These are phyloP conservation scores for Lachnellula willkommii DNA, from an alignment of 2,329 filamentous ascomycete species.

Conservation along the genomic window DNA sequence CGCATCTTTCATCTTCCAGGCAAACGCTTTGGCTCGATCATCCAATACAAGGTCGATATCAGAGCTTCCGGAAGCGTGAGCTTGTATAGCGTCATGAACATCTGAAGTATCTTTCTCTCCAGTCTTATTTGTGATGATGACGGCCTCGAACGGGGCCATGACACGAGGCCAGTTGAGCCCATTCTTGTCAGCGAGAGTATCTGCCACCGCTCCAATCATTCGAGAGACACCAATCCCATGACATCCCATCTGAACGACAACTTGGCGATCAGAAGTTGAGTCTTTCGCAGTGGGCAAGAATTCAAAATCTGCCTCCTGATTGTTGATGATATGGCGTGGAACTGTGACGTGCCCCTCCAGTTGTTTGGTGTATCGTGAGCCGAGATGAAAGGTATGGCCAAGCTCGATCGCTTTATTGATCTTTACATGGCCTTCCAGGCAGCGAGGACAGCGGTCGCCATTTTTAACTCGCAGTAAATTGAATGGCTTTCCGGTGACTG, in stretches of 20 bases:
- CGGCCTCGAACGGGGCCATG: slow-evolving; percentile 78
- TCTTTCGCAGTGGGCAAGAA: neutral
- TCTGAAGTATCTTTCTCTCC: slow-evolving; percentile 44
- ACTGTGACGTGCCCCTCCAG: slow-evolving; percentile 58
- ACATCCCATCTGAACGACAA: slow-evolving; percentile 86
- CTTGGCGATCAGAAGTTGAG: slow-evolving; percentile 20
- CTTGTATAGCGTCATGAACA: slow-evolving; percentile 58
- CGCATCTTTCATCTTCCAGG: slow-evolving; percentile 87
- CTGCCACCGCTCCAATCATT: slow-evolving; percentile 80
- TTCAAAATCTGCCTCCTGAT: slow-evolving; percentile 2
- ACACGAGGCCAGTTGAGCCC: slow-evolving; percentile 84
- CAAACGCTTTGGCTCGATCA: slow-evolving; percentile 62
- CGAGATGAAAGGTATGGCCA: slow-evolving; percentile 91
- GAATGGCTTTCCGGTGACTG: slow-evolving; percentile 40
- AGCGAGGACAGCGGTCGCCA: slow-evolving; percentile 70
- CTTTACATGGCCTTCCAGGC: slow-evolving; percentile 55
- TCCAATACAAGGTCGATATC: slow-evolving; percentile 65
- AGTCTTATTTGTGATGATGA: slow-evolving; percentile 54
- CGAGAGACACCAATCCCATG: slow-evolving; percentile 92
- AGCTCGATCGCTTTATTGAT: slow-evolving; percentile 77
- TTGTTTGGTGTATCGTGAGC: slow-evolving; percentile 77
- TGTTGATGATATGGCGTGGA: slow-evolving; percentile 30
- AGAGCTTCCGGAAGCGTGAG: neutral
- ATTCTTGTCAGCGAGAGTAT: slow-evolving; percentile 62
- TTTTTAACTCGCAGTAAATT: slow-evolving; percentile 60